phyloP scores from a whole-genome alignment of 2,329 filamentous ascomycete species.

The Aspergillus tubingensis region DNA sequence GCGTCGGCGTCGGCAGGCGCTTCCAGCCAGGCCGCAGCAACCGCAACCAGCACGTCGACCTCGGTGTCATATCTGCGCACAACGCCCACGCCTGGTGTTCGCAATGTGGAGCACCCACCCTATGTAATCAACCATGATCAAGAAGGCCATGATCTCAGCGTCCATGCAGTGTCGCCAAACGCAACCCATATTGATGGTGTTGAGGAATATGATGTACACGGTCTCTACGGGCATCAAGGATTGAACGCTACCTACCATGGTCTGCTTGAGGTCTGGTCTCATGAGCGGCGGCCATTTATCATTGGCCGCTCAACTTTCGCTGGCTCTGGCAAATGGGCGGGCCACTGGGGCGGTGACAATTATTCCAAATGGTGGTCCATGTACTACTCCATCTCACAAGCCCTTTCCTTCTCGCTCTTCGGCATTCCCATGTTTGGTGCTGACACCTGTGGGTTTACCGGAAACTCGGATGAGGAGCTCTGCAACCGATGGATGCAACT shows the following conservation, averaged over 20 bases:
- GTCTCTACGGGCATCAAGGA: constrained; percentile 73
- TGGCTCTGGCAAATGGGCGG: constrained; percentile 72
- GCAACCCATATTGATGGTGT: constrained; percentile 73
- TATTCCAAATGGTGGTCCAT: constrained; percentile 70
- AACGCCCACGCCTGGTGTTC: constrained; percentile 62
- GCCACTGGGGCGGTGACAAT: constrained; percentile 83
- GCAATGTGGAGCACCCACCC: constrained; percentile 72
- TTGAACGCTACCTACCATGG: constrained; percentile 75
- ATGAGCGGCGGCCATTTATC: constrained; percentile 78
- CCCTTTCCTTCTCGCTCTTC: constrained; percentile 71
- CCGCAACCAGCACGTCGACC: constrained; percentile 31
- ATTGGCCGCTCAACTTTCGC: constrained; percentile 81
- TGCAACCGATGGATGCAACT: constrained; percentile 75
- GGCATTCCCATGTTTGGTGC: constrained; percentile 77
- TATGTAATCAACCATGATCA: constrained; percentile 75
- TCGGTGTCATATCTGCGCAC: constrained; percentile 57
- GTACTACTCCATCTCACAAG: constrained; percentile 76
- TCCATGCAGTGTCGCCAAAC: constrained; percentile 73
- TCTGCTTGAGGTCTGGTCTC: constrained; percentile 63
- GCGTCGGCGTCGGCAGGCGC: constrained; percentile 59
- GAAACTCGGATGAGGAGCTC: constrained; percentile 67
- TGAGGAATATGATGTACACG: constrained; percentile 81
- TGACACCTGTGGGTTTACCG: constrained; percentile 70
- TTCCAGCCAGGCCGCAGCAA: constrained; percentile 51
- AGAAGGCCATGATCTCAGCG: constrained; percentile 64